Conservation (phyloP, 305 asterid genomes). For the Andrographis paniculata region DNA sequence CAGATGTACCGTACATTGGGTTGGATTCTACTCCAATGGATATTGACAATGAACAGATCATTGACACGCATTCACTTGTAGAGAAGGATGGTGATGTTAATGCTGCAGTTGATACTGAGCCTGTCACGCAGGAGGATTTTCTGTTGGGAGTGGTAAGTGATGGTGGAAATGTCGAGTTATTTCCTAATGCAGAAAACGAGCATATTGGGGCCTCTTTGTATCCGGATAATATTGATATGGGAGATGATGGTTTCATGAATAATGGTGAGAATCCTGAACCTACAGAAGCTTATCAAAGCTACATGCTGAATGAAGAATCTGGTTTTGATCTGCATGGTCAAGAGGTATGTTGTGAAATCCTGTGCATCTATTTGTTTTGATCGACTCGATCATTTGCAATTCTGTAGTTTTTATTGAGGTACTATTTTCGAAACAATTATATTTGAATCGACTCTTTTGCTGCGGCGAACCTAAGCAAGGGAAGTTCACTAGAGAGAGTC, state of each 20-base stretch:
- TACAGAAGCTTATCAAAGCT: conserved; percentile 27
- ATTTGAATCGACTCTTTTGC: no score
- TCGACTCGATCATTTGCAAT: not conserved
- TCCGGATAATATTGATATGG: conserved; percentile 23
- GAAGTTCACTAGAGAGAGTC: no score
- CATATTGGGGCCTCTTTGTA: conserved; percentile 18
- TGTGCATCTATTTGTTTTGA: not conserved
- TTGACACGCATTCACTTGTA: conserved; percentile 26
- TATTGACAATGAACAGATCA: conserved; percentile 27
- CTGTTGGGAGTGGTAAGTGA: conserved; percentile 22
- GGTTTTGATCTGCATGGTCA: conserved; percentile 31
- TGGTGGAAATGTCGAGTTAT: conserved; percentile 29
- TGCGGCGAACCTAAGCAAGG: no score
- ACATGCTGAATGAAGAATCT: conserved; percentile 32
- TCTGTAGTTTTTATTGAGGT: not conserved
- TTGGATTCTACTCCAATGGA: conserved; percentile 23
- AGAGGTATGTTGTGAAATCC: conserved; percentile 42
- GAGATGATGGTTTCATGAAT: conserved; percentile 28
- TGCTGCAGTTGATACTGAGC: conserved; percentile 29
- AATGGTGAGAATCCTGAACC: conserved; percentile 32
- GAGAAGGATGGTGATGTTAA: conserved; percentile 28
- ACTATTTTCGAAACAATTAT: no score
- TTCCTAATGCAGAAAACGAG: conserved; percentile 24
- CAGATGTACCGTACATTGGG: conserved; percentile 20
- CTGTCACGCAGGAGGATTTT: conserved; percentile 24